Percentiles rank a stretch among this genome's conserved stretches.
phyloP scores from a whole-genome alignment of 345 rosid species.

The Kandelia obovata region DNA sequence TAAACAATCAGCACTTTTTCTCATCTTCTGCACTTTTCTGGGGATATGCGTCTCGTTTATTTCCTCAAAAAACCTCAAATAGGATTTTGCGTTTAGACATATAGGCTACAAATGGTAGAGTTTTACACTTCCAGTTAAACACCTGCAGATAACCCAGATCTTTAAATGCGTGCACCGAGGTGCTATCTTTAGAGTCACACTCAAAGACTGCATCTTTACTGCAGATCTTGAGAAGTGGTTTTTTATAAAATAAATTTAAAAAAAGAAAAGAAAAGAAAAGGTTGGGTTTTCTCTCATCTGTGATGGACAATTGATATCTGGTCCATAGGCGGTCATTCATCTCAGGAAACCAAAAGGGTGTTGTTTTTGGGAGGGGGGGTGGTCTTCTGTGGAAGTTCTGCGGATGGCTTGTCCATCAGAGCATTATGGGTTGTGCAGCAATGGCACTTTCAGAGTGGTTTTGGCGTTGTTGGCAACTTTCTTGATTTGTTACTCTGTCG shows the following conservation, averaged over 20 bases:
- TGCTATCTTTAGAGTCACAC: background rate
- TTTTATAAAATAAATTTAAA: background rate
- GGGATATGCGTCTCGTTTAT: conserved; percentile 28
- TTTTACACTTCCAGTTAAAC: conserved; percentile 6
- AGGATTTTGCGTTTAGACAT: background rate
- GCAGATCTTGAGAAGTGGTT: conserved; percentile 16
- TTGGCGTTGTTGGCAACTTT: conserved; percentile 26
- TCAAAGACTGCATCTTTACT: background rate
- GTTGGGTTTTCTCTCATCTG: background rate
- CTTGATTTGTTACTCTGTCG: conserved; percentile 20
- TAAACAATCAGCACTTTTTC: background rate
- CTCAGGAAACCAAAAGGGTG: background rate
- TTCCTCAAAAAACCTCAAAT: conserved; percentile 12
- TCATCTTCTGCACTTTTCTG: conserved; percentile 1
- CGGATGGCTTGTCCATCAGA: conserved; percentile 31
- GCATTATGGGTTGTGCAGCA: conserved; percentile 17
- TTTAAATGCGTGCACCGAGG: conserved; percentile 9
- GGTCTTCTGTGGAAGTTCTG: background rate
- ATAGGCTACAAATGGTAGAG: background rate
- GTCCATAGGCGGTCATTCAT: background rate
- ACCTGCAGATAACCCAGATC: conserved; percentile 11
- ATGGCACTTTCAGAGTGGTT: conserved; percentile 28
- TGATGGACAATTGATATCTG: background rate
- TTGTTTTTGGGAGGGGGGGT: too few species aligned
- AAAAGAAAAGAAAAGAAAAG: background rate